These are phyloP conservation scores for Backusella morwellensis DNA, from an alignment of 192 early-diverging fungal species.

Conservation along the genomic window DNA sequence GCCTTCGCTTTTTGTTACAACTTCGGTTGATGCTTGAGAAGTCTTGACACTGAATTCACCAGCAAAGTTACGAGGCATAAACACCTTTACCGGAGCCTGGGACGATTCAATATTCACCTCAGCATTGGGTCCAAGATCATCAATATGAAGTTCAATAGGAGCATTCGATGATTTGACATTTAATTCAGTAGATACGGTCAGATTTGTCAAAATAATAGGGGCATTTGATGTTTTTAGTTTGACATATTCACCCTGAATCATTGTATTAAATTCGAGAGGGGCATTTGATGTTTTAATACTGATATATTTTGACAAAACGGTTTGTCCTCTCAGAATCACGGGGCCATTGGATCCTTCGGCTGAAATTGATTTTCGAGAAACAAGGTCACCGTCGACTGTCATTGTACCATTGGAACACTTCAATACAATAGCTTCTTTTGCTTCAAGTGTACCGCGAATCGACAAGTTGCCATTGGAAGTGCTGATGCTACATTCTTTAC, in stretches of 20 bases:
- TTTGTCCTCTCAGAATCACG: background rate
- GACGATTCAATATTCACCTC: background rate
- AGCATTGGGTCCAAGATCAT: background rate
- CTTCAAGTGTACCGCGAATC: background rate
- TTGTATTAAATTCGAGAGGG: background rate
- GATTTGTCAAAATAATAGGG: background rate
- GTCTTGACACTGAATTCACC: background rate
- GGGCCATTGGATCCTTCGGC: background rate
- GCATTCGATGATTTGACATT: background rate
- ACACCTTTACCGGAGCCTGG: background rate
- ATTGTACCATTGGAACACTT: background rate
- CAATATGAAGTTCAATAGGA: constrained; percentile 4
- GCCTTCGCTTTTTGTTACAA: background rate
- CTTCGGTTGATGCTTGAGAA: background rate
- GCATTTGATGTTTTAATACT: background rate
- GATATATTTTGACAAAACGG: background rate
- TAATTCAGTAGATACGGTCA: background rate
- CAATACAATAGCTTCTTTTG: background rate
- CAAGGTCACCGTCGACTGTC: background rate
- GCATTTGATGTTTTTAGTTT: background rate
- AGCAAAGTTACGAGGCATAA: constrained; percentile 1
- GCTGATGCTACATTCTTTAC: background rate
- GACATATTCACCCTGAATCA: background rate
- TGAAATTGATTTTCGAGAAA: background rate
- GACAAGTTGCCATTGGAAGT: background rate